These are phyloP conservation scores for Puccinia novopanici DNA, from an alignment of 1,284 basidiomycete species.

Conservation along the genomic window DNA sequence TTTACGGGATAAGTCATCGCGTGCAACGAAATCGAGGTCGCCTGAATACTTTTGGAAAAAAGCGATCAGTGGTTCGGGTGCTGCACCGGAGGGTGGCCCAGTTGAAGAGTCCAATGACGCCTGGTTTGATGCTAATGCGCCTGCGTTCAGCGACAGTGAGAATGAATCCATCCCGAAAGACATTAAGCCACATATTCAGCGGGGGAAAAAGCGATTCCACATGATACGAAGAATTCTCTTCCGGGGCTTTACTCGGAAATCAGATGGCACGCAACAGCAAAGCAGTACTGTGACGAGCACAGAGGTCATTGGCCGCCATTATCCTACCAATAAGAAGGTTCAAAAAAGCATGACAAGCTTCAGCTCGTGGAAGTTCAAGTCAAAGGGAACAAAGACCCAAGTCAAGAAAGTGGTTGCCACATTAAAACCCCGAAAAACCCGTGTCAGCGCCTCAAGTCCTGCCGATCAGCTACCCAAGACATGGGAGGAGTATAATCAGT, in stretches of 20 bases:
- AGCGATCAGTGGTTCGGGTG: conserved; percentile 1
- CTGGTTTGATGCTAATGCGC: conserved; percentile 29
- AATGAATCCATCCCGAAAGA: conserved; percentile 11
- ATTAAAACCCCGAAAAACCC: conserved; percentile 18
- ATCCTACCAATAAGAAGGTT: neutral
- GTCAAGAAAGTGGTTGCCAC: conserved; percentile 38
- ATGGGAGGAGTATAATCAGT: conserved; percentile 54
- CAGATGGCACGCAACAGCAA: neutral
- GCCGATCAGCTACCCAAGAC: conserved; percentile 54
- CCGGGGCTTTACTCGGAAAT: conserved; percentile 28
- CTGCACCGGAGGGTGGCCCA: neutral
- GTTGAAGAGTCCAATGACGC: conserved; percentile 4
- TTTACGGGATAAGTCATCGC: conserved; percentile 2
- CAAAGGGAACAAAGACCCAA: conserved; percentile 17
- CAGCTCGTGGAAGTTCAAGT: conserved; percentile 37
- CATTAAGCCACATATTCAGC: neutral
- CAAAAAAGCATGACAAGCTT: neutral
- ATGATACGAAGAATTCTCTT: conserved; percentile 41
- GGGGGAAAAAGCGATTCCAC: conserved; percentile 26
- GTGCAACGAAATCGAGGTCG: conserved; percentile 5
- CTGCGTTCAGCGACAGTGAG: conserved; percentile 38
- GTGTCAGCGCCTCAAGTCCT: conserved; percentile 54
- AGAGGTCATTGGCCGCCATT: neutral
- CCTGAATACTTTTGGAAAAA: conserved; percentile 49
- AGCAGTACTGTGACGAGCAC: conserved; percentile 15